Evolutionary conservation across 495 filamentous ascomycete genomes (phyloP).

Genomic region (Neurospora tetrasperma): DNA sequence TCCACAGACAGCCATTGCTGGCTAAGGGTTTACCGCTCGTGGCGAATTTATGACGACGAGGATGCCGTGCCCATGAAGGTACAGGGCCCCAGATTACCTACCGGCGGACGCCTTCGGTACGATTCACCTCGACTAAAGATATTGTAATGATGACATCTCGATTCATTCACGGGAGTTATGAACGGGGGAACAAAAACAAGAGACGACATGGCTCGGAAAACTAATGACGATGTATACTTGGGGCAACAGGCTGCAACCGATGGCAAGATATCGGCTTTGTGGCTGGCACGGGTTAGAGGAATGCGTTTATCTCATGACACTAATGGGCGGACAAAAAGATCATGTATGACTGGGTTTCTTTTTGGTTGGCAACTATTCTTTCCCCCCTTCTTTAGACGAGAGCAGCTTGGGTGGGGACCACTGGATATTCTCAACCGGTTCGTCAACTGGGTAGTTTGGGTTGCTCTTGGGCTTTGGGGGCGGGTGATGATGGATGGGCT

Average conservation of each 20-base stretch:
- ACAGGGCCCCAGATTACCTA: neutral
- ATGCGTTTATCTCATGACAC: neutral
- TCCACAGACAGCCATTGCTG: neutral
- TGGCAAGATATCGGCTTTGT: neutral
- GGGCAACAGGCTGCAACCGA: neutral
- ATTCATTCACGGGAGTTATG: conserved; percentile 28
- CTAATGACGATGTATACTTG: conserved; percentile 18
- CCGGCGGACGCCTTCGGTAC: neutral
- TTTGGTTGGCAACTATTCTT: neutral
- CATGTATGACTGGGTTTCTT: neutral
- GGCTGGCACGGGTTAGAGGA: neutral
- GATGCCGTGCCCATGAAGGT: neutral
- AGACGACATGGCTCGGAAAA: conserved; percentile 8
- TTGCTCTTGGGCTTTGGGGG: neutral
- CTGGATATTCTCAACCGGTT: neutral
- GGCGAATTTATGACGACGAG: neutral
- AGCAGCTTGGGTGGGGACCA: neutral
- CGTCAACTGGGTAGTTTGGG: neutral
- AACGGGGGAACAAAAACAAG: conserved; percentile 14
- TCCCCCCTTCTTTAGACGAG: neutral
- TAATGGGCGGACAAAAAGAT: neutral
- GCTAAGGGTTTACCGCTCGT: neutral
- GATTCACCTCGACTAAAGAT: neutral
- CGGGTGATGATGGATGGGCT: neutral
- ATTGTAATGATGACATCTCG: conserved; percentile 21